Conservation (phyloP, 306 rosid genomes). For the Vigna nakashimae region DNA sequence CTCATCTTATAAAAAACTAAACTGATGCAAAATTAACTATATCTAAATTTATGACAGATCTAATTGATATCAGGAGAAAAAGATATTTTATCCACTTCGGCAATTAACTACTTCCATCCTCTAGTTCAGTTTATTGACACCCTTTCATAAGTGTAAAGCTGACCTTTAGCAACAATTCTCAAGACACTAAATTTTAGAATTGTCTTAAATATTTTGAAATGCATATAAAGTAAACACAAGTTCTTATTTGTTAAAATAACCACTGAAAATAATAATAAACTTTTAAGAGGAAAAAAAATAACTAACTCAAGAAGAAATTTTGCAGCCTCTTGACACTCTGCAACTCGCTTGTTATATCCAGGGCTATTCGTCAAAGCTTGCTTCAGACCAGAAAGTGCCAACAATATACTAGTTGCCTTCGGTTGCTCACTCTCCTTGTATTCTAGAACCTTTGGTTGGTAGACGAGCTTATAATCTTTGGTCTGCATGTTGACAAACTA, state of each 20-base stretch:
- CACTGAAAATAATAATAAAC: not conserved
- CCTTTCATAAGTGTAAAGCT: not conserved
- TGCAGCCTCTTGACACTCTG: constrained; percentile 93
- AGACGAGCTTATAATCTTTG: constrained; percentile 73
- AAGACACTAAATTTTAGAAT: constrained; percentile 15
- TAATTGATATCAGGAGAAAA: not conserved
- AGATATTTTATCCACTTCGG: not conserved
- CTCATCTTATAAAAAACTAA: constrained; percentile 1
- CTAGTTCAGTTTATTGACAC: too few relatives aligned
- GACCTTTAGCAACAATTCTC: constrained; percentile 10
- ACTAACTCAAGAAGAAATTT: constrained; percentile 72
- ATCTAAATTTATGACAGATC: not conserved
- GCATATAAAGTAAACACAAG: not conserved
- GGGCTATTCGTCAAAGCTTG: constrained; percentile 78
- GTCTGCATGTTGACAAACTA: constrained; percentile 64
- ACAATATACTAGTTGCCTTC: constrained; percentile 67
- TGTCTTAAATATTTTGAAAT: constrained; percentile 14
- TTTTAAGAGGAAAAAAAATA: constrained; percentile 22
- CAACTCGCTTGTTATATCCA: constrained; percentile 89
- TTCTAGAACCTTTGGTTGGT: constrained; percentile 53
- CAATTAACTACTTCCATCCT: not conserved
- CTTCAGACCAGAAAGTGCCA: constrained; percentile 95
- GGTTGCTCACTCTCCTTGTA: constrained; percentile 43
- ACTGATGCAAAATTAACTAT: not conserved
- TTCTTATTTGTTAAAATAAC: not conserved